Evolutionary conservation across 345 rosid genomes (phyloP).

Genomic region (Brassica nigra): DNA sequence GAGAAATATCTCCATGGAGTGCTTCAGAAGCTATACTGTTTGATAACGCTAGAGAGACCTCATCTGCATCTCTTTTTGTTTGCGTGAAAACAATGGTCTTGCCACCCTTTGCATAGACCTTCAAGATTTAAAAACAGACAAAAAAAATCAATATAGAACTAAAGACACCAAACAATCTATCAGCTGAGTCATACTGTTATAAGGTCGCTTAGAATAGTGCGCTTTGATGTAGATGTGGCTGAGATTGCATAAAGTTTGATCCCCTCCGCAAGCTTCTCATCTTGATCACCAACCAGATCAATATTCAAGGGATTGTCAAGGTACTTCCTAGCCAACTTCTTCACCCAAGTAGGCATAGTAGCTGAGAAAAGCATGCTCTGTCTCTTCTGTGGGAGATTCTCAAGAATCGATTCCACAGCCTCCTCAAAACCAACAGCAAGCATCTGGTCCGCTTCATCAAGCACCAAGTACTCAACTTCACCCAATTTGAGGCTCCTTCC

Average conservation of each 20-base stretch:
- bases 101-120: conserved; percentile 98
- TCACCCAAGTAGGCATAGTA: conserved; percentile 97
- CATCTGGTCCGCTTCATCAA: conserved; percentile 58
- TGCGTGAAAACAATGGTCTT: conserved; percentile 94
- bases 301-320: conserved; percentile 85
- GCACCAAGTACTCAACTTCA: conserved; percentile 87
- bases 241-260: conserved; percentile 86
- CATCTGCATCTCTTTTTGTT: conserved; percentile 96
- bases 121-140: not conserved
- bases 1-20: conserved; percentile 96
- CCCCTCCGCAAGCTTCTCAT: conserved; percentile 95
- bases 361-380: conserved; percentile 99
- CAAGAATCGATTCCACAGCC: conserved; percentile 42
- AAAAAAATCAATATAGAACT: not conserved
- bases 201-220: conserved; percentile 86
- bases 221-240: conserved; percentile 72
- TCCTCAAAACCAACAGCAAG: too few relatives aligned
- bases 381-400: conserved; percentile 76
- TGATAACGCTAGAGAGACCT: conserved; percentile 77
- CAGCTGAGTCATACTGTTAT: conserved; percentile 59
- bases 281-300: conserved; percentile 95
- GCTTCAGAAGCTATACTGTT: conserved; percentile 92
- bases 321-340: conserved; percentile 85
- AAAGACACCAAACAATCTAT: conserved; percentile 7
- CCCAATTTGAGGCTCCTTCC: conserved; percentile 78